phyloP scores from a whole-genome alignment of 2,329 filamentous ascomycete species.

The Neofusicoccum ribis region DNA sequence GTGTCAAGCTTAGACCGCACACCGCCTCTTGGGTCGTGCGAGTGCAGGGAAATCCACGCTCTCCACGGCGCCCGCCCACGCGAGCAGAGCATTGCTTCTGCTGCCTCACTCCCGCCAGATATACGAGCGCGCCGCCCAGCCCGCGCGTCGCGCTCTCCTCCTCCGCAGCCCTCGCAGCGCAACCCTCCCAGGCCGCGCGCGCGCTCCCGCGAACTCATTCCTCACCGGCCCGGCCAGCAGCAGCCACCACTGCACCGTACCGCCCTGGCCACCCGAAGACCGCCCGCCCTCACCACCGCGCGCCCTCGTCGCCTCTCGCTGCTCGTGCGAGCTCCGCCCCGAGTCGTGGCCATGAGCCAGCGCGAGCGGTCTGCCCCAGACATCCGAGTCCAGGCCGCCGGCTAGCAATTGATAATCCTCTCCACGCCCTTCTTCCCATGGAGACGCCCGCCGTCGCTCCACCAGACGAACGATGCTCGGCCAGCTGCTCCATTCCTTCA shows the following conservation, averaged over 20 bases:
- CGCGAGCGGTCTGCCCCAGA: conserved; percentile 13
- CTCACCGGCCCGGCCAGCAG: background rate
- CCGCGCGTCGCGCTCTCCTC: background rate
- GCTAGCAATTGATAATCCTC: conserved; percentile 18
- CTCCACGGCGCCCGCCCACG: background rate
- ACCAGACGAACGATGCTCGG: conserved; percentile 36
- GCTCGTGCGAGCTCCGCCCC: conserved; percentile 14
- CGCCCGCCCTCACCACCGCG: conserved; percentile 10
- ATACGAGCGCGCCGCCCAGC: background rate
- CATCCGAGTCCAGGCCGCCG: conserved; percentile 17
- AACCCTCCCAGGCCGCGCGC: background rate
- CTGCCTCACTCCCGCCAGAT: conserved; percentile 3
- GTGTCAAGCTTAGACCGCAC: conserved; percentile 12
- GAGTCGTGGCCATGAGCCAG: conserved; percentile 19
- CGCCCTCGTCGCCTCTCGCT: conserved; percentile 7
- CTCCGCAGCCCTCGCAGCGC: background rate
- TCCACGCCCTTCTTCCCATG: conserved; percentile 1
- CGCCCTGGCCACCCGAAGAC: conserved; percentile 3
- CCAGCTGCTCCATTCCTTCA: conserved; percentile 39
- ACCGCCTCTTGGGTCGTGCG: conserved; percentile 13
- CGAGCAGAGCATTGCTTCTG: conserved; percentile 12
- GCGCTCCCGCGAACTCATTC: background rate
- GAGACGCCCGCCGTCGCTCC: conserved; percentile 12
- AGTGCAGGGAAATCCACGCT: conserved; percentile 16
- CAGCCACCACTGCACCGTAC: conserved; percentile 1